Base-by-base conservation (phyloP, 1,284 basidiomycete species). In the Rhodofomes roseus region DNA sequence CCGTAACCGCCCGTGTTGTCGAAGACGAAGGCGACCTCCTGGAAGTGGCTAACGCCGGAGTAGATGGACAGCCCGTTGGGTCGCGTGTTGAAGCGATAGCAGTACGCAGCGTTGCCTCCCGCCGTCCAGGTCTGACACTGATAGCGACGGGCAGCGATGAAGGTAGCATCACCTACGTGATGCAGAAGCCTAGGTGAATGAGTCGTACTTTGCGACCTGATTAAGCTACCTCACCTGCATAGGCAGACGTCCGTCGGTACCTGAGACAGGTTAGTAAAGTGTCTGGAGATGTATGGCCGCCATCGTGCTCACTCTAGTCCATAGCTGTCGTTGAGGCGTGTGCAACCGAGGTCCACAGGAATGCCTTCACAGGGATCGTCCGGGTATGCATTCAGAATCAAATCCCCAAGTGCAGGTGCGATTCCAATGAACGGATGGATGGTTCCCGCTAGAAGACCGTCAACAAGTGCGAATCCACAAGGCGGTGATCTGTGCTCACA, bases 21-120 rank as follows among this genome's bases (percentile, higher is more conserved):
- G 50, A 52, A 52, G n/a, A 52, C 50, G 50, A 52, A 52, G 20
- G 50, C 12, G 50, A 52, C 50, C 50, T 52, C 50, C 27, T 52
- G 50, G 50, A 52, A 52, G 34, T 52, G 50, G 34, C 36, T 31
- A 3, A 52, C 50, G n/a, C 50, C 50, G 11, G 50, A 20, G 34
- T 52, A 52, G 31, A 52, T 52, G 9, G 50, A 22, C 12, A 36
- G 7, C 3, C 50, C 50, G 12, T 52, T 52, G 8, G 50, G 50
- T 14, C 50, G 50, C 34, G 50, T 52, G 31, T 52, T 52, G 50
- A 52, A 52, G 50, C 50, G 50, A 20, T 52, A 52, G 50, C 50
- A 52, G 34, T 52, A 52, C 9, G 50, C 50, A 8, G 50, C 50
- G 31, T 52, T 37, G n/a, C 50, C 50, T 11, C 50, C 50, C 0